Conservation (phyloP, 305 asterid species). For the Nicotiana rustica region DNA sequence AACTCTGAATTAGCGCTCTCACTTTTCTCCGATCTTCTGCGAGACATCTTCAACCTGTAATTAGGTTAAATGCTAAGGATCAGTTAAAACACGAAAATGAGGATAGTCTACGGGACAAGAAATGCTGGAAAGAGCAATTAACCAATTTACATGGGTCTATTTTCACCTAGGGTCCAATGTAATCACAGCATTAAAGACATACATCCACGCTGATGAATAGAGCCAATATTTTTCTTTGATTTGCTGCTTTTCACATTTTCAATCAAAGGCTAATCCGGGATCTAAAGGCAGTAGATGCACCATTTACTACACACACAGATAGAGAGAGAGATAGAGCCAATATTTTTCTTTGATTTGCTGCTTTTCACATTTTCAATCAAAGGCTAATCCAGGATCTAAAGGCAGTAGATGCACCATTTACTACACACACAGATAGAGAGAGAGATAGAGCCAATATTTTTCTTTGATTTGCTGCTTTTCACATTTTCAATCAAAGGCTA, state of each 20-base stretch:
- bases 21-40: constrained; percentile 47
- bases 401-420: not conserved
- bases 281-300: not conserved
- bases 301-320: not conserved
- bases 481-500: not conserved
- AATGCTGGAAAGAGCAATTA: not conserved
- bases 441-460: not conserved
- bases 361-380: not conserved
- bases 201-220: not conserved
- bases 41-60: constrained; percentile 61
- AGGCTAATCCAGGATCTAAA: not conserved
- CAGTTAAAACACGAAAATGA: constrained; percentile 13
- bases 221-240: not conserved
- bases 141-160: not conserved
- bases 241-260: not conserved
- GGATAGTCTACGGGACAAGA: not conserved
- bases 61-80: constrained; percentile 29
- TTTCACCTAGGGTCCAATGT: constrained; percentile 17
- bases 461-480: not conserved
- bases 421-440: not conserved
- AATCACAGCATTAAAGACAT: not conserved
- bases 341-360: not conserved
- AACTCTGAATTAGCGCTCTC: constrained; percentile 48
- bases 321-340: not conserved
- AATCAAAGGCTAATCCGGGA: not conserved